phyloP scores from a whole-genome alignment of 371 early-diverging fungal genomes.

The Batrachochytrium dendrobatidis region DNA sequence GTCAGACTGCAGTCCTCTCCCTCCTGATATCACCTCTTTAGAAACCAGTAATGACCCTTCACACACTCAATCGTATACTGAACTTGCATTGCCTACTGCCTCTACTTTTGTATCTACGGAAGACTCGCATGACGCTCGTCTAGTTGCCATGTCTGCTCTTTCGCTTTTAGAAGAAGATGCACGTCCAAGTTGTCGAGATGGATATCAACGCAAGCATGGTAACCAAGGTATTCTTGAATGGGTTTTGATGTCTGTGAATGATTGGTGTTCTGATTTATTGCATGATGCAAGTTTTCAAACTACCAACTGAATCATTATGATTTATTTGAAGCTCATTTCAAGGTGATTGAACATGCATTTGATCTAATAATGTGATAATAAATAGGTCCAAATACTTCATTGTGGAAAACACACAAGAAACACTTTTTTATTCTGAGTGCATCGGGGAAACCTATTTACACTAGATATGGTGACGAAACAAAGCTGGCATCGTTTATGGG shows the following conservation, averaged over 20 bases:
- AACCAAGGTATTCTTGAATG: neutral
- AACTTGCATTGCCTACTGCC: too few relatives aligned
- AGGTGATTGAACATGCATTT: neutral
- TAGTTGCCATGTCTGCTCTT: neutral
- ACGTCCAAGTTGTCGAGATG: neutral
- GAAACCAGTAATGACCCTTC: too few relatives aligned
- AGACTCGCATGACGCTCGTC: too few relatives aligned
- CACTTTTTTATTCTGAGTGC: slow-evolving; percentile 78
- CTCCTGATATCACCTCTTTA: too few relatives aligned
- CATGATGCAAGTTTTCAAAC: too few relatives aligned
- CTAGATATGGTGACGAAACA: slow-evolving; percentile 82
- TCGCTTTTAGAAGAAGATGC: slow-evolving; percentile 1
- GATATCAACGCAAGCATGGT: slow-evolving; percentile 5
- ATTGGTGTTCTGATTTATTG: too few relatives aligned
- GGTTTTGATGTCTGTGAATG: neutral
- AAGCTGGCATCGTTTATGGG: slow-evolving; percentile 84
- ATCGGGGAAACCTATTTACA: slow-evolving; percentile 82
- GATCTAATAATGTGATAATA: neutral
- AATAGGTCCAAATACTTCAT: slow-evolving; percentile 6
- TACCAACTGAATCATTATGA: neutral
- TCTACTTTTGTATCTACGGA: too few relatives aligned
- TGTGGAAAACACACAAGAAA: slow-evolving; percentile 60
- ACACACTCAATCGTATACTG: too few relatives aligned
- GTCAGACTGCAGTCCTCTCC: too few relatives aligned
- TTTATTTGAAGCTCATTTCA: neutral